phyloP scores from a whole-genome alignment of 1,284 basidiomycete genomes.

The Tylopilus microsporus region DNA sequence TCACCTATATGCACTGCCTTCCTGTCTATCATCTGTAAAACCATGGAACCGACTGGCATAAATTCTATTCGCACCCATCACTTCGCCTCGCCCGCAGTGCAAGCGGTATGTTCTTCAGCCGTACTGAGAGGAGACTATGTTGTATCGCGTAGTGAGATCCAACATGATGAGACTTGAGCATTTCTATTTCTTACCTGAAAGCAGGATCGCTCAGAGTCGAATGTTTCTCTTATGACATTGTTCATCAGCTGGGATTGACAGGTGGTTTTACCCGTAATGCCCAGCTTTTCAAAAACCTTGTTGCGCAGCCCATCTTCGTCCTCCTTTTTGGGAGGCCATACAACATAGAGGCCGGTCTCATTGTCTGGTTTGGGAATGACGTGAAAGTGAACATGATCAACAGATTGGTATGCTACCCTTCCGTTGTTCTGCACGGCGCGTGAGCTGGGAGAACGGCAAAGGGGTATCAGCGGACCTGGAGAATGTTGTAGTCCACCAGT shows the following conservation, averaged over 20 bases:
- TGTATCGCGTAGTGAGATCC: too few species aligned
- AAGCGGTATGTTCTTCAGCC: too few species aligned
- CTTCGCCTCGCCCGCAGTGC: too few species aligned
- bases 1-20: too few species aligned
- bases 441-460: neutral
- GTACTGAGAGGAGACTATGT: too few species aligned
- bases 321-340: conserved; percentile 64
- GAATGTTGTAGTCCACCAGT: conserved; percentile 78
- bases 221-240: neutral
- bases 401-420: conserved; percentile 73
- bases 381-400: conserved; percentile 87
- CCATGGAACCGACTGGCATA: too few species aligned
- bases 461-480: conserved; percentile 44
- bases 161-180: too few species aligned
- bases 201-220: neutral
- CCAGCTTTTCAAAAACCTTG: conserved; percentile 53
- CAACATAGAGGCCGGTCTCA: conserved; percentile 64
- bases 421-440: conserved; percentile 68
- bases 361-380: conserved; percentile 81
- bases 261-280: conserved; percentile 12
- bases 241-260: neutral
- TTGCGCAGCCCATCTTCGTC: conserved; percentile 55
- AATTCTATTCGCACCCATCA: too few species aligned
- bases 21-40: too few species aligned
- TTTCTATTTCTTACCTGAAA: too few species aligned